Percentiles rank a stretch among this genome's conserved stretches.
Evolutionary conservation across 2,329 filamentous ascomycete genomes (phyloP).

Genomic region (Chalaropsis thielavioides): DNA sequence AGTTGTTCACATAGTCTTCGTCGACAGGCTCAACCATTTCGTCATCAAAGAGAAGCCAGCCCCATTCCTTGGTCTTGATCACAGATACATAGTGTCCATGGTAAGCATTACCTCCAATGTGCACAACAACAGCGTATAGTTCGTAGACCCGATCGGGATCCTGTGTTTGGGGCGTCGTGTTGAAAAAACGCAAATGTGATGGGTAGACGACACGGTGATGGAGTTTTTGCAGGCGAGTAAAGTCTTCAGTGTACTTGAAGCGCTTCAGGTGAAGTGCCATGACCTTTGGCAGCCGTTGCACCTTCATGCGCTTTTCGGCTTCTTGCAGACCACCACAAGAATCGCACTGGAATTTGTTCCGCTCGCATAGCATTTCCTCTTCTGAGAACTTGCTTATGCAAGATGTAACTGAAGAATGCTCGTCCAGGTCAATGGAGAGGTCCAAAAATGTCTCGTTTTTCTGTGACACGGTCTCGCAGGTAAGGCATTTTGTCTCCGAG

Average conservation of each 20-base stretch:
- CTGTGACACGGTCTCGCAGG: conserved; percentile 89
- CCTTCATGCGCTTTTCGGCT: conserved; percentile 98
- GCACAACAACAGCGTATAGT: conserved; percentile 90
- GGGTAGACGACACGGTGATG: conserved; percentile 96
- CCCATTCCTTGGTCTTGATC: conserved; percentile 90
- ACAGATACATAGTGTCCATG: conserved; percentile 97
- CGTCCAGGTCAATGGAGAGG: conserved; percentile 85
- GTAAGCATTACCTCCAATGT: conserved; percentile 92
- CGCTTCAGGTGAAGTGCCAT: conserved; percentile 86
- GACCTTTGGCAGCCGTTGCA: conserved; percentile 84
- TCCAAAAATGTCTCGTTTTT: conserved; percentile 93
- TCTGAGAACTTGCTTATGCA: conserved; percentile 92
- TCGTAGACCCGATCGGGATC: conserved; percentile 92
- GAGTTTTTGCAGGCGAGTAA: conserved; percentile 84
- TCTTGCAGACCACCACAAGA: conserved; percentile 93
- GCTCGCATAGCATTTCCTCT: conserved; percentile 95
- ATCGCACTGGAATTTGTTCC: conserved; percentile 98
- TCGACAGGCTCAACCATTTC: conserved; percentile 98
- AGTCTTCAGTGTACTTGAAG: conserved; percentile 96
- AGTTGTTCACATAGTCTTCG: conserved; percentile 89
- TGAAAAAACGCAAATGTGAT: conserved; percentile 90
- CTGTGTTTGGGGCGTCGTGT: conserved; percentile 88
- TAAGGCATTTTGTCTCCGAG: conserved; percentile 91
- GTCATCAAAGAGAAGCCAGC: conserved; percentile 94
- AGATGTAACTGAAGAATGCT: conserved; percentile 91